Base-by-base conservation (phyloP, 805 yeast species). In the Metschnikowia reukaufii region DNA sequence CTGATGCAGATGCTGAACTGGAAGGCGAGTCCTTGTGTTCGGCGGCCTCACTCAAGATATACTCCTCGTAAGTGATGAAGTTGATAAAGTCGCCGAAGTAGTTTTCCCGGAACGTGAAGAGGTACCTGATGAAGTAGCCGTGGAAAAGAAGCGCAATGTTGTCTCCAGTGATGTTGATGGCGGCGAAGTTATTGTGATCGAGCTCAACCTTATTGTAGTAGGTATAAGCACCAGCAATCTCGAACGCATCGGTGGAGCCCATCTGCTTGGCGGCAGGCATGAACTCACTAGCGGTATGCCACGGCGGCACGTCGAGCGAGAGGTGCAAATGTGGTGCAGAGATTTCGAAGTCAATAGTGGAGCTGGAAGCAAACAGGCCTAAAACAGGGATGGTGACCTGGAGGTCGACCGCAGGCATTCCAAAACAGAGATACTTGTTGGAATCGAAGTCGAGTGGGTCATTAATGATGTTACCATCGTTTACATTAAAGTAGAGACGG, bases 81-180 rank as follows among this genome's bases (percentile, higher is more conserved):
- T 83, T 88, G n/a, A 80, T 74, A 50, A 77, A 75, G 37, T 88
- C 94, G 2, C 99, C 99, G 63, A 94, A 87, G 62, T 94, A 92
- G 61, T 94, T 94, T 60, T 88, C 96, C 39, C 84, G 78, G 39
- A 94, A 72, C 13, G 81, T 77, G 72, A 90, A 80, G 35, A 92
- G 69, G 62, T 86, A 89, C 52, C 84, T 80, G 6, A 89, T 73
- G 6, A 90, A 75, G 62, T 81, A 86, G 0, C 99, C 99, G 61
- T 87, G 87, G 37, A 85, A 79, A 39, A 84, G 76, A 33, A 94
- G 60, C 0, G 86, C 81, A 0, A 91, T 80, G 39, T 82, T 76
- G 23, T 79, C 82, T 30, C 94, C 87, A 0, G 72, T 62, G 51
- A 90, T 79, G 27, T 83, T 78, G 16, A 94, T 74, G 0, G 79